These are phyloP conservation scores for Irpex lacteus DNA, from an alignment of 1,284 basidiomycete species.

Conservation along the genomic window DNA sequence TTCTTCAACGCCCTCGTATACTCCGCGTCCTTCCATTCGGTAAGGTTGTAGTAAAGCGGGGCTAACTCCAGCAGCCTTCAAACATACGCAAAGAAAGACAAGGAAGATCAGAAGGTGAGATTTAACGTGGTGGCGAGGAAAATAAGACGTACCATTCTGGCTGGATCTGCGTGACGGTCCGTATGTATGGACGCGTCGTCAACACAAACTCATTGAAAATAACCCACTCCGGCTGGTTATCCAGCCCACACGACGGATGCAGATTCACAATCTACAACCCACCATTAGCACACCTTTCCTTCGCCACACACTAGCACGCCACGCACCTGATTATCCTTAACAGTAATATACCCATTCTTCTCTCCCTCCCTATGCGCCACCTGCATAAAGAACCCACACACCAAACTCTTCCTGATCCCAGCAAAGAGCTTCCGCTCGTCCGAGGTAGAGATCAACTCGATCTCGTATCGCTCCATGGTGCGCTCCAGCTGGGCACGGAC, in stretches of 20 bases:
- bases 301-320: background rate
- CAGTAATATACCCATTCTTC: conserved; percentile 81
- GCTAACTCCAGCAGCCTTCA: conserved; percentile 90
- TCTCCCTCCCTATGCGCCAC: conserved; percentile 96
- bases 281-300: conserved; percentile 4
- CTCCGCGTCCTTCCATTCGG: conserved; percentile 67
- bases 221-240: conserved; percentile 95
- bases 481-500: conserved; percentile 91
- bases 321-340: conserved; percentile 89
- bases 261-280: conserved; percentile 72
- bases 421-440: conserved; percentile 81
- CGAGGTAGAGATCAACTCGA: conserved; percentile 76
- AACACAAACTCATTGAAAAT: conserved; percentile 98
- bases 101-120: no score
- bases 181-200: conserved; percentile 87
- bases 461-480: conserved; percentile 90
- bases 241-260: conserved; percentile 93
- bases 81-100: no score
- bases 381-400: conserved; percentile 98
- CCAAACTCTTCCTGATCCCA: conserved; percentile 83
- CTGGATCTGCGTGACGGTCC: conserved; percentile 87
- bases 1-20: conserved; percentile 66
- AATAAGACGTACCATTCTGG: conserved; percentile 77
- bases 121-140: background rate
- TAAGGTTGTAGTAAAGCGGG: conserved; percentile 75